Percentiles rank a stretch among this genome's conserved stretches.
phyloP scores from a whole-genome alignment of 306 rosid genomes.

The Corylus avellana region DNA sequence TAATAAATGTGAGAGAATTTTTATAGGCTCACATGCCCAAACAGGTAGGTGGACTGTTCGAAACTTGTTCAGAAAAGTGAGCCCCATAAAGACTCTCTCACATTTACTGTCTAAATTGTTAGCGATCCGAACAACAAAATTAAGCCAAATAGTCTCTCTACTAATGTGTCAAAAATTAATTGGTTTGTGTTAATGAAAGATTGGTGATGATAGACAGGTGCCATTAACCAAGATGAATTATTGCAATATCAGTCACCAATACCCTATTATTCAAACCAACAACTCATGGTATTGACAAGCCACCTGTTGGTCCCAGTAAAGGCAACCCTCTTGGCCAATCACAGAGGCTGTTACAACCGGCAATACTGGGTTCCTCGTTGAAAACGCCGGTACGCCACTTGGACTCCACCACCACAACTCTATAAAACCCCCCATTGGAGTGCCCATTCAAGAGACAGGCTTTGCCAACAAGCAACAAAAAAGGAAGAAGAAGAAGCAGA shows the following conservation, averaged over 20 bases:
- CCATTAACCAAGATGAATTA: background rate
- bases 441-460: slow-evolving; percentile 20
- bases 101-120: no score
- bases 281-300: slow-evolving; percentile 9
- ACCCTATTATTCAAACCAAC: background rate
- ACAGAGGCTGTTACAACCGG: slow-evolving; percentile 11
- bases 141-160: no score
- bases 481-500: no score
- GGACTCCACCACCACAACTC: slow-evolving; percentile 8
- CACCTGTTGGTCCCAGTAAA: slow-evolving; percentile 29
- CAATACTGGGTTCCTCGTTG: slow-evolving; percentile 28
- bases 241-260: background rate
- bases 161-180: background rate
- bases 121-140: no score
- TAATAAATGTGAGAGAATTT: no score
- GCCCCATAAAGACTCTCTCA: no score
- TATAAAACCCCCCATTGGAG: slow-evolving; percentile 13
- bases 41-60: no score
- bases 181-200: background rate
- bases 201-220: background rate
- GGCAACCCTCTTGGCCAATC: slow-evolving; percentile 15
- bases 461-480: background rate
- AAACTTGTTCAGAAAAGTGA: no score
- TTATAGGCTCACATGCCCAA: no score
- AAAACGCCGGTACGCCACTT: slow-evolving; percentile 34